Conservation (phyloP, 371 early-diverging fungal species). For the Mucor lusitanicus region DNA sequence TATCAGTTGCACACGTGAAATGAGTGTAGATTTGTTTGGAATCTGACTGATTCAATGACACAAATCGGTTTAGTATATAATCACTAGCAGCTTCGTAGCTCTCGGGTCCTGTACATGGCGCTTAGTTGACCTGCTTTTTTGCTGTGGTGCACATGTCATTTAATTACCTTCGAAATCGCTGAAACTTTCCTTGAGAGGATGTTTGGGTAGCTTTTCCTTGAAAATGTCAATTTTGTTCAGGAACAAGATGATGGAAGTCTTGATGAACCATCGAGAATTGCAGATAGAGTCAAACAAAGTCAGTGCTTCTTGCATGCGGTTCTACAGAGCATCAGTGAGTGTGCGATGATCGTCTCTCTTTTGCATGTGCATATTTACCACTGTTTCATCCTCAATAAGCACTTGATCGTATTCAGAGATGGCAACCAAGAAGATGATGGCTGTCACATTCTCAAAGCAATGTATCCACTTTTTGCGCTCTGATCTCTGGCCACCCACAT, state of each 20-base stretch:
- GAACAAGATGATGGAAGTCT: constrained; percentile 80
- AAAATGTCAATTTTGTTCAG: constrained; percentile 85
- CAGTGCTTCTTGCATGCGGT: constrained; percentile 87
- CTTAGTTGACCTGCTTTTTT: neutral
- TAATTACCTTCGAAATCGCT: constrained; percentile 64
- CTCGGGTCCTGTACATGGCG: constrained; percentile 50
- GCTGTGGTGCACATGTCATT: neutral
- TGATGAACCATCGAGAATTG: constrained; percentile 77
- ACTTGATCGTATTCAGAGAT: constrained; percentile 94
- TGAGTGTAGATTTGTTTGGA: constrained; percentile 56
- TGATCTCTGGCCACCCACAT: constrained; percentile 92
- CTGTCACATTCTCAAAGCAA: constrained; percentile 93
- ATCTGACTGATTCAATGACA: constrained; percentile 41
- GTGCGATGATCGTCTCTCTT: neutral
- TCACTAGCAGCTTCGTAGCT: constrained; percentile 63
- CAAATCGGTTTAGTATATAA: constrained; percentile 48
- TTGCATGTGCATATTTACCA: constrained; percentile 33
- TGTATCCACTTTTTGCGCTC: constrained; percentile 96
- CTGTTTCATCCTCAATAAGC: constrained; percentile 90
- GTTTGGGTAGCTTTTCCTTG: constrained; percentile 65
- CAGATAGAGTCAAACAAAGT: constrained; percentile 78
- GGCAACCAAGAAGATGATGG: constrained; percentile 90
- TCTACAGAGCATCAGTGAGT: constrained; percentile 41
- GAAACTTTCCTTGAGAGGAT: constrained; percentile 71
- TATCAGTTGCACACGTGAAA: constrained; percentile 64